These are phyloP conservation scores for Betula pendula DNA, from an alignment of 306 rosid genomes.

Conservation along the genomic window DNA sequence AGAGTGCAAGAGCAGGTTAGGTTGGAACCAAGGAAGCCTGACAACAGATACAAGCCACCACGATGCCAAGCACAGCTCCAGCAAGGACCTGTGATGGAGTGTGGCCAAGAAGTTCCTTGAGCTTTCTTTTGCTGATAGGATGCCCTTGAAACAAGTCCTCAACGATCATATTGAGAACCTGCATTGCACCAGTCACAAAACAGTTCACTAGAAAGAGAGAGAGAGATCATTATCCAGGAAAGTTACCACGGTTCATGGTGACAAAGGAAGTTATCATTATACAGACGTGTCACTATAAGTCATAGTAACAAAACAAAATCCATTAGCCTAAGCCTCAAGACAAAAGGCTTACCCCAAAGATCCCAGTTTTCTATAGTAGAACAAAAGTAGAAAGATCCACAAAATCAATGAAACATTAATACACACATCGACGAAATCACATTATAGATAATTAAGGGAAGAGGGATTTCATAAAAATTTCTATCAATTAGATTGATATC, in stretches of 20 bases:
- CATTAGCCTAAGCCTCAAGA: neutral
- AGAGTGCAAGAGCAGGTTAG: conserved; percentile 9
- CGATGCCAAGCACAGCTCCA: conserved; percentile 79
- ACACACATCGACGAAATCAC: neutral
- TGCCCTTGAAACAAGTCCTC: conserved; percentile 86
- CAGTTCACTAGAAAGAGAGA: neutral
- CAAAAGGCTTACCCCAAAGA: neutral
- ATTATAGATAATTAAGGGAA: neutral
- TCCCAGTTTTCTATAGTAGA: neutral
- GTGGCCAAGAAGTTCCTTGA: conserved; percentile 91
- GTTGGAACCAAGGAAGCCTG: conserved; percentile 47
- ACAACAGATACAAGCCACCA: conserved; percentile 71
- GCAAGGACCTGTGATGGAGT: conserved; percentile 85
- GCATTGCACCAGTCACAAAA: conserved; percentile 22
- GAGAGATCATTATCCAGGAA: neutral
- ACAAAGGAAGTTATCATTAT: neutral
- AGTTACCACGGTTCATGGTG: neutral
- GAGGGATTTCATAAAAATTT: neutral
- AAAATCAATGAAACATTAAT: neutral
- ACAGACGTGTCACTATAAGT: neutral
- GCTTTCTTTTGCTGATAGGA: conserved; percentile 85
- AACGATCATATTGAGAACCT: conserved; percentile 92
- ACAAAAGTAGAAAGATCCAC: neutral
- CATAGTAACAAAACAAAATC: neutral
- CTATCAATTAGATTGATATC: conserved; percentile 1